These are phyloP conservation scores for Potentilla sterilis DNA, from an alignment of 306 rosid species.

Conservation along the genomic window DNA sequence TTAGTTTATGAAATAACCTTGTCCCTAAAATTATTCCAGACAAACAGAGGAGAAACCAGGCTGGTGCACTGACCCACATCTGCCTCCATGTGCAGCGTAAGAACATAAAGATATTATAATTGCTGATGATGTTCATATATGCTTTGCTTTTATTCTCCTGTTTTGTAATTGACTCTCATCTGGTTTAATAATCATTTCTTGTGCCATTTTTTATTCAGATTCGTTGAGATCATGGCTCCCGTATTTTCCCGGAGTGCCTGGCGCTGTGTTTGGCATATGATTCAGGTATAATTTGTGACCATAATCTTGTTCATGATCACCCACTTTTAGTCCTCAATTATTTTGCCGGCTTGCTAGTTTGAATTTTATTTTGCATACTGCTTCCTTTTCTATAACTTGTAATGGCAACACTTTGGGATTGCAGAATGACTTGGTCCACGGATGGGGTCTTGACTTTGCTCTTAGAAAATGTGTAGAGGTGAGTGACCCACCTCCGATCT, in stretches of 20 bases:
- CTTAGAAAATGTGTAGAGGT: conserved; percentile 94
- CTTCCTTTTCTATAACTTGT: neutral
- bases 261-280: conserved; percentile 99
- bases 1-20: neutral
- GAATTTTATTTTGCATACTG: neutral
- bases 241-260: conserved; percentile 96
- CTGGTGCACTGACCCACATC: conserved; percentile 90
- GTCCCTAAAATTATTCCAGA: conserved; percentile 41
- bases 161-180: conserved; percentile 5
- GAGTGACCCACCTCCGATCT: conserved; percentile 24
- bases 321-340: conserved; percentile 8
- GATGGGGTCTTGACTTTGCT: conserved; percentile 98
- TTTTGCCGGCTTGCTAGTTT: conserved; percentile 9
- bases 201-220: conserved; percentile 44
- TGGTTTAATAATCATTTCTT: neutral
- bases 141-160: conserved; percentile 7
- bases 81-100: conserved; percentile 99
- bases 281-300: conserved; percentile 55
- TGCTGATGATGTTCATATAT: conserved; percentile 2
- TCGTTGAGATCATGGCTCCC: conserved; percentile 98
- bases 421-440: conserved; percentile 97
- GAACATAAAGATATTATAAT: conserved; percentile 21
- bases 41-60: conserved; percentile 85
- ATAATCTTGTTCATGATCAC: conserved; percentile 11
- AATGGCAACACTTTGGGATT: conserved; percentile 16